phyloP scores from a whole-genome alignment of 352 stramenopile species.

The Pythium scleroteichum region DNA sequence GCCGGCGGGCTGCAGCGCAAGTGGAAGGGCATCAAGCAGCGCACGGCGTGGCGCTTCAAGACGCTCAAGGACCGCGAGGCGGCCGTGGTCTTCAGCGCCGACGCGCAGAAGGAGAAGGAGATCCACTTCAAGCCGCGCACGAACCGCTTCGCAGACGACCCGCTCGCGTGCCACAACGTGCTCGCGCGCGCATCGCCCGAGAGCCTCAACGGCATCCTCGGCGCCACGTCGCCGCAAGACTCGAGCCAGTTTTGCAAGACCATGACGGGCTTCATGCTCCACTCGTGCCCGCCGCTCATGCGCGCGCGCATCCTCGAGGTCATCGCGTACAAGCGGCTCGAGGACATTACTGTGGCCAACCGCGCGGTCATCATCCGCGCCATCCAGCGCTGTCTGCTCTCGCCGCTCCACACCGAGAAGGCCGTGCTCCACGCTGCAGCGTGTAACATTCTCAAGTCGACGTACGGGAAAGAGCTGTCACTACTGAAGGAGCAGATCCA shows the following conservation, averaged over 20 bases:
- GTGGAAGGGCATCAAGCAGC: slow-evolving; percentile 81
- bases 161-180: slow-evolving; percentile 77
- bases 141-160: slow-evolving; percentile 55
- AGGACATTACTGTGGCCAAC: slow-evolving; percentile 73
- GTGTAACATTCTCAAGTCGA: slow-evolving; percentile 71
- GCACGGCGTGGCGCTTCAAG: slow-evolving; percentile 79
- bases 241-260: slow-evolving; percentile 78
- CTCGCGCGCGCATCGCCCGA: slow-evolving; percentile 50
- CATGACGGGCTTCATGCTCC: slow-evolving; percentile 87
- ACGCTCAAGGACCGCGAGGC: slow-evolving; percentile 75
- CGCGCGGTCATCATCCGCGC: slow-evolving; percentile 74
- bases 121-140: slow-evolving; percentile 51
- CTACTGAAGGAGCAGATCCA: slow-evolving; percentile 83
- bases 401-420: slow-evolving; percentile 70
- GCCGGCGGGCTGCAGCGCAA: slow-evolving; percentile 75
- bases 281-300: slow-evolving; percentile 58
- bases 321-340: slow-evolving; percentile 60
- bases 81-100: slow-evolving; percentile 72
- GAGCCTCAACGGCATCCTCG: slow-evolving; percentile 79
- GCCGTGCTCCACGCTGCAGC: slow-evolving; percentile 60
- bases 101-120: slow-evolving; percentile 74
- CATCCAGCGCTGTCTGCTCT: slow-evolving; percentile 77
- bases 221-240: slow-evolving; percentile 69
- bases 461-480: slow-evolving; percentile 66
- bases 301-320: slow-evolving; percentile 75